Percentiles rank a stretch among this genome's conserved stretches.
Evolutionary conservation across 208 protist species (phyloP).

Genomic region (Leishmania arabica): DNA sequence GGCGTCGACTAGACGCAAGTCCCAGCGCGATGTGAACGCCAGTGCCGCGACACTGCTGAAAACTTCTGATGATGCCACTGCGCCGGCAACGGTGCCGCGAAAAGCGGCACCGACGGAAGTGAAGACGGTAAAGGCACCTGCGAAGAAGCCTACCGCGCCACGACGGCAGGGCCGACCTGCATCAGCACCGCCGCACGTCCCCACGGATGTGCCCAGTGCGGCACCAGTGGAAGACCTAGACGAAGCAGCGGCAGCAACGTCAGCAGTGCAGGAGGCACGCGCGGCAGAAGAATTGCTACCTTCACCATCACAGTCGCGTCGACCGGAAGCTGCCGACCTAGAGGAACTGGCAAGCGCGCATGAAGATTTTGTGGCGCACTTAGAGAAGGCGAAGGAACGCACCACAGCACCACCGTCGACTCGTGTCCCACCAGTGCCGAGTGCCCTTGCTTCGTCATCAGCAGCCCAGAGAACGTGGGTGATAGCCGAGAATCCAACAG

Average conservation of each 20-base stretch:
- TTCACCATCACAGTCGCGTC: background rate
- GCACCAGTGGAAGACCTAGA: background rate
- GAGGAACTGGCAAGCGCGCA: constrained; percentile 18
- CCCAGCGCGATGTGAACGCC: background rate
- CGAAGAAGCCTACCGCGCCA: background rate
- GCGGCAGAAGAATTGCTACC: background rate
- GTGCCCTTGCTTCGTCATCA: background rate
- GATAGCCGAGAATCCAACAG: constrained; percentile 24
- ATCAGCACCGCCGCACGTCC: background rate
- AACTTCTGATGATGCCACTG: background rate
- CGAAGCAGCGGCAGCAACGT: background rate
- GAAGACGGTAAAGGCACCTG: background rate
- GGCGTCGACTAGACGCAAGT: background rate
- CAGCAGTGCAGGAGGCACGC: background rate
- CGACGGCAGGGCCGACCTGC: background rate
- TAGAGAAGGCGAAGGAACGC: constrained; percentile 29
- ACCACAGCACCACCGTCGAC: background rate
- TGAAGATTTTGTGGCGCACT: constrained; percentile 24
- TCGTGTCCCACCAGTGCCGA: background rate
- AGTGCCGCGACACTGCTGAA: background rate
- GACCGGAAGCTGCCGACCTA: background rate
- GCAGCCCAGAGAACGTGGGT: constrained; percentile 10
- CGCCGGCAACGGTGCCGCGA: background rate
- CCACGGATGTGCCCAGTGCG: background rate
- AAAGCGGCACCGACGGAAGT: background rate